Evolutionary conservation across 2,329 filamentous ascomycete genomes (phyloP).

Genomic region (Mycogone perniciosa): DNA sequence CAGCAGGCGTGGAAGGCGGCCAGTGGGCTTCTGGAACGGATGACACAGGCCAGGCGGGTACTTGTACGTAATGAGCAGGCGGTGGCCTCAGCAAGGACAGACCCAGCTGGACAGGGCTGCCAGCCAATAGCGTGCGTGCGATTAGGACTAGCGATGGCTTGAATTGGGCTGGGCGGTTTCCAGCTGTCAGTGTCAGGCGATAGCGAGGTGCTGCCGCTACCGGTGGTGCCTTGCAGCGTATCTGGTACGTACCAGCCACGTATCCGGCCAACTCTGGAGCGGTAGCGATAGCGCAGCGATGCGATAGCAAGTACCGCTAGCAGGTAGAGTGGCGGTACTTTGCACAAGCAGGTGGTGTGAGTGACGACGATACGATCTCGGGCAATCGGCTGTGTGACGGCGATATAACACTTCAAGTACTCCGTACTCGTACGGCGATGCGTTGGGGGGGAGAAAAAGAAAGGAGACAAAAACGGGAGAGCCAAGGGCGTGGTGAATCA

Average conservation of each 20-base stretch:
- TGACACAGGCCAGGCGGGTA: not conserved
- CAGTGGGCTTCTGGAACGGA: conserved; percentile 10
- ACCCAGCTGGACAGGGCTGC: not conserved
- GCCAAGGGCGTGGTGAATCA: not conserved
- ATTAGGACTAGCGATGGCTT: too few species aligned
- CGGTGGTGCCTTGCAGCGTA: not conserved
- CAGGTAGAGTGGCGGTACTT: not conserved
- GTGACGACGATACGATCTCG: too few species aligned
- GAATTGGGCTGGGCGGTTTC: too few species aligned
- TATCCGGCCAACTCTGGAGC: not conserved
- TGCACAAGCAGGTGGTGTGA: not conserved
- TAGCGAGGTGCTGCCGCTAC: too few species aligned
- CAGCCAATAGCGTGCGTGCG: too few species aligned
- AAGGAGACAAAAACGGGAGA: not conserved
- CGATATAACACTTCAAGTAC: not conserved
- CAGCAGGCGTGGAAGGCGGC: not conserved
- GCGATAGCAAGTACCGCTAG: not conserved
- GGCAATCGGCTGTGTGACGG: too few species aligned
- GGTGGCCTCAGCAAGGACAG: not conserved
- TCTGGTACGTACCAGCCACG: not conserved
- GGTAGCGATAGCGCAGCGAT: not conserved
- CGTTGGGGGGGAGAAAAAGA: not conserved
- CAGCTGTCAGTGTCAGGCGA: too few species aligned
- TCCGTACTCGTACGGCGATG: not conserved
- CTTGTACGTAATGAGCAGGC: conserved; percentile 1